Percentiles rank a stretch among this genome's conserved stretches.
These are phyloP conservation scores for Xerocomellus chrysenteron DNA, from an alignment of 768 basidiomycete genomes.

Conservation along the genomic window DNA sequence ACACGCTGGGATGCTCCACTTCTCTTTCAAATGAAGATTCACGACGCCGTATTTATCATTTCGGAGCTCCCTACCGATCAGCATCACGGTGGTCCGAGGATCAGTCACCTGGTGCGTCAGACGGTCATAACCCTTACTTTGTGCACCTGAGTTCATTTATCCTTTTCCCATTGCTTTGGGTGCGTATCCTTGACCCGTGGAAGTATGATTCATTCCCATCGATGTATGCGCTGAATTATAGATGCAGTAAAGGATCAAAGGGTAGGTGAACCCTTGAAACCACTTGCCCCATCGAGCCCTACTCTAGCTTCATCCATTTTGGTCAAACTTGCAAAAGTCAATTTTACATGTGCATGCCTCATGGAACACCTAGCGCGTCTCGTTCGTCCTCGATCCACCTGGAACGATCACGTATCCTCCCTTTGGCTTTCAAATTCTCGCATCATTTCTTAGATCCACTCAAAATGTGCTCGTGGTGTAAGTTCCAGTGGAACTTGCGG, in stretches of 20 bases:
- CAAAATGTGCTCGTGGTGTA: not conserved
- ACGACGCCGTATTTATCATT: not conserved
- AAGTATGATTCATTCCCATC: not conserved
- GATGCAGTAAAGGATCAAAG: not conserved
- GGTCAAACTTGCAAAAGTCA: not conserved
- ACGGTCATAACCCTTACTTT: not conserved
- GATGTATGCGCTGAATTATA: not conserved
- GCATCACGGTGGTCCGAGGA: conserved; percentile 10
- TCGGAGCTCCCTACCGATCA: not conserved
- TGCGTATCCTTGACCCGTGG: not conserved
- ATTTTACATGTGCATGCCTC: conserved; percentile 14
- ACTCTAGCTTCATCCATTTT: not conserved
- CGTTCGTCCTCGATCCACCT: conserved; percentile 1
- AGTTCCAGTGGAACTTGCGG: not conserved
- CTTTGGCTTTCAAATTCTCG: not conserved
- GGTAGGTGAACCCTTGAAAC: not conserved
- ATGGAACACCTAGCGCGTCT: not conserved
- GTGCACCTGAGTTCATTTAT: not conserved
- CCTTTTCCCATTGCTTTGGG: not conserved
- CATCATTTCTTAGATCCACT: not conserved
- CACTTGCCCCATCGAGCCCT: not conserved
- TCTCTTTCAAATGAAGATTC: conserved; percentile 5
- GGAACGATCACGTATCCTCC: not conserved
- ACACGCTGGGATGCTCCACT: not conserved
- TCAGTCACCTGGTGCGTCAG: conserved; percentile 4